Conservation (phyloP, 129 eudicot genomes). For the Chrysanthemum makinoi region DNA sequence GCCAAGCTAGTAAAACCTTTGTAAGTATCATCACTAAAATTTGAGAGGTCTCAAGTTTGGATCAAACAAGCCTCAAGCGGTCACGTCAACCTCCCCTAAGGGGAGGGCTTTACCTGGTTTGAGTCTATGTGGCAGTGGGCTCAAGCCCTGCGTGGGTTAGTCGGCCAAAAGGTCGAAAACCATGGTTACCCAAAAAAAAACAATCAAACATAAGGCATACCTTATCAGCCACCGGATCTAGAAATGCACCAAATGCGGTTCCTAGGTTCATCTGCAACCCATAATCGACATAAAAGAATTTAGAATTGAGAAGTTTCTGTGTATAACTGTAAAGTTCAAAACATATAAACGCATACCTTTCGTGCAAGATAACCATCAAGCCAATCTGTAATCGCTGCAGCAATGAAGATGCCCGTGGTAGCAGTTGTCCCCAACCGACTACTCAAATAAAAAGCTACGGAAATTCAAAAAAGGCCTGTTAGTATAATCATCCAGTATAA, state of each 20-base stretch:
- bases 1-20: no score
- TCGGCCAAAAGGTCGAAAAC: no score
- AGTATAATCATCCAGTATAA: slow-evolving; percentile 22
- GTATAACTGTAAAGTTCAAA: slow-evolving; percentile 10
- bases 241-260: slow-evolving; percentile 92
- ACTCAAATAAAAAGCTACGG: slow-evolving; percentile 75
- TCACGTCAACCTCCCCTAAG: no score
- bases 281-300: slow-evolving; percentile 7
- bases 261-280: slow-evolving; percentile 78
- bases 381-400: slow-evolving; percentile 98
- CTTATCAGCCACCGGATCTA: slow-evolving; percentile 99
- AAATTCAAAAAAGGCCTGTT: slow-evolving; percentile 22
- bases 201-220: slow-evolving; percentile 30
- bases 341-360: slow-evolving; percentile 42
- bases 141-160: no score
- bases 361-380: slow-evolving; percentile 97
- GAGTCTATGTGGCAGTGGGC: not conserved
- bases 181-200: no score
- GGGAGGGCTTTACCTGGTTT: no score
- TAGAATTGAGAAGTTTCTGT: not conserved
- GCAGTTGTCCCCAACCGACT: slow-evolving; percentile 77
- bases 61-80: no score
- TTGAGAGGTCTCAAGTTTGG: no score
- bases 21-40: not conserved
- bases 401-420: slow-evolving; percentile 81